Evolutionary conservation across 1,139 yeast species (phyloP).

Genomic region (Blastobotrys proliferans): DNA sequence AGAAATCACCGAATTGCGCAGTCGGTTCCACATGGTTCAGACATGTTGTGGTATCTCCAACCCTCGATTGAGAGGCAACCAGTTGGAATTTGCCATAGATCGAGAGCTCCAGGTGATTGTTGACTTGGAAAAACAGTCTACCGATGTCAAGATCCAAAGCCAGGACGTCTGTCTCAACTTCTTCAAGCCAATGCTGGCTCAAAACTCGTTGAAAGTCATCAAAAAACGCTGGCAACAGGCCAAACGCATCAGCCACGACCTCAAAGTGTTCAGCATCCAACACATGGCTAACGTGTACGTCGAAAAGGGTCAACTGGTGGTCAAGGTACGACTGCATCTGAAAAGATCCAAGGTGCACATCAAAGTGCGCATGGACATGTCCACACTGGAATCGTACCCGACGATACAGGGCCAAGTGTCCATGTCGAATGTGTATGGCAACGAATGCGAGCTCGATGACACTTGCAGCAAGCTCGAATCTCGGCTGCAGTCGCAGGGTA

Average conservation of each 20-base stretch:
- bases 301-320: conserved; percentile 4
- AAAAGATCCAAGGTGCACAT: conserved; percentile 9
- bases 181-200: conserved; percentile 3
- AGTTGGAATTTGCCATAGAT: conserved; percentile 5
- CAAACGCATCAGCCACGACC: conserved; percentile 9
- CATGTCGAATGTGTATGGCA: conserved; percentile 16
- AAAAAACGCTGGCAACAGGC: conserved; percentile 14
- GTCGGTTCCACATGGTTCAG: conserved; percentile 9
- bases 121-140: conserved; percentile 2
- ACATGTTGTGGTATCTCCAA: conserved; percentile 11
- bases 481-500: conserved; percentile 4
- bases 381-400: conserved; percentile 16
- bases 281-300: conserved; percentile 13
- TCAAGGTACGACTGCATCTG: conserved; percentile 12
- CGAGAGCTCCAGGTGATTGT: conserved; percentile 8
- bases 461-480: conserved; percentile 2
- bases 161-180: not conserved
- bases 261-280: conserved; percentile 13
- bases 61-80: not conserved
- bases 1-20: conserved; percentile 14
- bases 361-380: conserved; percentile 11
- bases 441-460: conserved; percentile 5
- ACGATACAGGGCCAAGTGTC: conserved; percentile 15
- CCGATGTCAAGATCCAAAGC: not conserved
- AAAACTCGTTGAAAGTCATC: conserved; percentile 1